Base-by-base conservation (phyloP, 148 eudicot species). In the Vaccinium myrtillus region DNA sequence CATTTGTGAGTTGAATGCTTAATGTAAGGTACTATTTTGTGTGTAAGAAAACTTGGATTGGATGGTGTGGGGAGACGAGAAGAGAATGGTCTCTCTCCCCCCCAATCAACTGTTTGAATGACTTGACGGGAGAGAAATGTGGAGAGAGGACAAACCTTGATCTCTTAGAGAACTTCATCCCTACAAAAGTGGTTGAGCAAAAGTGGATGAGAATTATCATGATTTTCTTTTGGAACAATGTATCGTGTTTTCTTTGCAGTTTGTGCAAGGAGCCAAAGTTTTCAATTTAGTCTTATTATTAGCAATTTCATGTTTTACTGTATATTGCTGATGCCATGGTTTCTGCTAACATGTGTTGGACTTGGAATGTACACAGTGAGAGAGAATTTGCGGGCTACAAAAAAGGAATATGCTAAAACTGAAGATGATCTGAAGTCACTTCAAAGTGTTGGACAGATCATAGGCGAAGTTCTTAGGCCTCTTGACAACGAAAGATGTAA, bases 391-490 rank as follows among this genome's bases (percentile, higher is more conserved):
- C 90, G 94, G 84, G 82, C 85, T 61, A 90, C 93, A n/a, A 94
- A 97, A 81, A 97, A 95, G 90, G 99, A 97, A 77, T 97, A 86
- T 83, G 90, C 93, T 79, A 97, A 97, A 87, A 95, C 99, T 0
- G 99, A 97, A 86, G 98, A 95, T 88, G 98, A 97, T 91, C 86
- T 97, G 84, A 97, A 97, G 93, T 95, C 98, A 2, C 98, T 97
- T 76, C 98, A 97, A 87, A 97, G 99, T 86, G 99, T 97, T 86
- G 99, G 99, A 18, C 98, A 97, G 88, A 95, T 97, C 84, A 97
- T 97, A n/a, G 99, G 98, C 48, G 99, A 97, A 91, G 99, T 97
- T 71, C 92, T 95, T 39, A 92, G 98, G 94, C 98, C 99, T 67
- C 94, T 97, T 86, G 98, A 97, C 80, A 95, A 95, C 87, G 99